These are phyloP conservation scores for Penicillium sp. DNA, from an alignment of 2,329 filamentous ascomycete species.

Conservation along the genomic window DNA sequence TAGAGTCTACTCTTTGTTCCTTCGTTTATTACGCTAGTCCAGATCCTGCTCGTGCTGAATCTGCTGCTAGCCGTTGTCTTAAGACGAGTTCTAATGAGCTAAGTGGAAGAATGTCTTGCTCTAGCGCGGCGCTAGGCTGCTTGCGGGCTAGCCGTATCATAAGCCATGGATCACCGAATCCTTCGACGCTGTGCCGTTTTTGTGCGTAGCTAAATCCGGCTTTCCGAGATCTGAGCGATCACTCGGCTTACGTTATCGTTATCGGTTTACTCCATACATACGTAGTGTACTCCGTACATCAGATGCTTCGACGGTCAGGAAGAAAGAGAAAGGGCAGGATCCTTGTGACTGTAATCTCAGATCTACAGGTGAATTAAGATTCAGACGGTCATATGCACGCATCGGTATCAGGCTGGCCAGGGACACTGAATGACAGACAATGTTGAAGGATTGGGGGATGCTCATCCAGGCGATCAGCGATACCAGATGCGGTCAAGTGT, in stretches of 20 bases:
- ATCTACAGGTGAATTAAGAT: too few species aligned
- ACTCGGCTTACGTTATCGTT: neutral
- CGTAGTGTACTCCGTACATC: too few species aligned
- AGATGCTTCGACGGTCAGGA: too few species aligned
- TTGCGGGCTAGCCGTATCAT: neutral
- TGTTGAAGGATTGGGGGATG: neutral
- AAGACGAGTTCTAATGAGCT: neutral
- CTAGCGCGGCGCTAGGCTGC: neutral
- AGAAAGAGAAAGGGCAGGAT: neutral
- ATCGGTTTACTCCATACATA: too few species aligned
- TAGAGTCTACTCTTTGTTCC: too few species aligned
- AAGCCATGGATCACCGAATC: too few species aligned
- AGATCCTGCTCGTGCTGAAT: neutral
- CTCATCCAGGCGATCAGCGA: neutral
- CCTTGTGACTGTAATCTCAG: neutral
- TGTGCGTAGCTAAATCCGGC: too few species aligned
- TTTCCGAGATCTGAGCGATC: too few species aligned
- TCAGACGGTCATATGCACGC: neutral
- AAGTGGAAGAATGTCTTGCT: neutral
- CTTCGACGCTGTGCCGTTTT: too few species aligned
- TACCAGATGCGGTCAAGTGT: neutral
- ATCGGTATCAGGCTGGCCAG: neutral
- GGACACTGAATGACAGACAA: too few species aligned
- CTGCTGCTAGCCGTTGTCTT: neutral
- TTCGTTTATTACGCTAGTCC: neutral